Conservation (phyloP, 805 yeast species). For the Saccharomyces kudriavzevii region DNA sequence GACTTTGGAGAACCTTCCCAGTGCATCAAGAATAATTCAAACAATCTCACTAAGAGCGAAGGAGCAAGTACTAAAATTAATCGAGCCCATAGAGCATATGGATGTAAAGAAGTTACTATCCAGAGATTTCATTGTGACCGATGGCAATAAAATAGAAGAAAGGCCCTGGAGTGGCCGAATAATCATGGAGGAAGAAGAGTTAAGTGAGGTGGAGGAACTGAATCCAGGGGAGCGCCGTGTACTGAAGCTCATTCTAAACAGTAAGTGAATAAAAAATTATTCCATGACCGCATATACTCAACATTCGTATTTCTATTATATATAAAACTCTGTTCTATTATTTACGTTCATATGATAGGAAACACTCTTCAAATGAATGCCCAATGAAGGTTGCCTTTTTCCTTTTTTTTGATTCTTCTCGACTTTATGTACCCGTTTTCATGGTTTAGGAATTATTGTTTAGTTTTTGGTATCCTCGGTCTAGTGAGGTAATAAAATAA, state of each 20-base stretch:
- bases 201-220: constrained; percentile 28
- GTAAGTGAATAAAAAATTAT: background rate
- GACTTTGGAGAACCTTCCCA: constrained; percentile 5
- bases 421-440: background rate
- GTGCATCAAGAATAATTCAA: constrained; percentile 10
- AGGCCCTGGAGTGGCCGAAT: constrained; percentile 27
- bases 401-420: background rate
- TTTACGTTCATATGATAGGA: background rate
- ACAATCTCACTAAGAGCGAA: constrained; percentile 11
- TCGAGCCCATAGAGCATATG: constrained; percentile 5
- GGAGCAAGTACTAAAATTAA: constrained; percentile 4
- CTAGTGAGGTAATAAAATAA: background rate
- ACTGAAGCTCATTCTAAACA: background rate
- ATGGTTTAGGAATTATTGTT: background rate
- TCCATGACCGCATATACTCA: background rate
- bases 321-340: background rate
- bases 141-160: constrained; percentile 13
- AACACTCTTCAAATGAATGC: background rate
- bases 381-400: background rate
- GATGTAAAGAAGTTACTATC: constrained; percentile 9
- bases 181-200: constrained; percentile 25
- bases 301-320: background rate
- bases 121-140: constrained; percentile 26
- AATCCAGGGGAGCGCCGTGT: background rate
- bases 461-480: background rate